Conservation (phyloP, 768 basidiomycete species). For the Pisolithus sp. region DNA sequence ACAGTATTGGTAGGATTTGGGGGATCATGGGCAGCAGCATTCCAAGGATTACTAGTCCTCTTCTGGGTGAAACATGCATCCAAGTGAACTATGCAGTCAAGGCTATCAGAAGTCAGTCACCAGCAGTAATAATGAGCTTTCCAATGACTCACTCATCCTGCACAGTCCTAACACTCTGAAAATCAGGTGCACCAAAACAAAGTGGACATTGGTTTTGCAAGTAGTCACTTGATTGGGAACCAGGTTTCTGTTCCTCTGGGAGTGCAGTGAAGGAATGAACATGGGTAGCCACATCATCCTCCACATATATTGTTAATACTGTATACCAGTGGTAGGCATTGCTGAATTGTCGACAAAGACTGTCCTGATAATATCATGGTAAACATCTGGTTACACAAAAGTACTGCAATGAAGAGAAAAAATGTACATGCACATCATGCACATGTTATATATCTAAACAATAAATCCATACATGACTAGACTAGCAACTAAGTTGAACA, state of each 20-base stretch:
- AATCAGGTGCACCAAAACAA: slow-evolving; percentile 2
- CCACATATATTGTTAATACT: slow-evolving; percentile 2
- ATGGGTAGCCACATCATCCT: slow-evolving; percentile 20
- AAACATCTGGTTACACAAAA: too few species aligned
- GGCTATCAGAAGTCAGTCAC: slow-evolving; percentile 4
- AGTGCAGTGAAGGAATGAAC: background rate
- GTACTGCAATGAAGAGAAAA: too few species aligned
- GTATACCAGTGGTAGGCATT: slow-evolving; percentile 23
- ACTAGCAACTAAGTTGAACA: too few species aligned
- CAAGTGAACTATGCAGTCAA: slow-evolving; percentile 25
- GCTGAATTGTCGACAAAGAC: slow-evolving; percentile 16
- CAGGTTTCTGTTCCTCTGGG: background rate
- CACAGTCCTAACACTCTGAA: background rate
- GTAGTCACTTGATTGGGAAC: slow-evolving; percentile 11
- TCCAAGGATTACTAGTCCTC: slow-evolving; percentile 7
- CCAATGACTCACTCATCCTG: background rate
- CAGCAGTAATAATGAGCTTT: background rate
- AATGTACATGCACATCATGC: too few species aligned
- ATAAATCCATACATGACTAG: too few species aligned
- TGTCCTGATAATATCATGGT: slow-evolving; percentile 11
- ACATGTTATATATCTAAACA: too few species aligned
- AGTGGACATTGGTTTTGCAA: slow-evolving; percentile 13
- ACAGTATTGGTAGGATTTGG: background rate
- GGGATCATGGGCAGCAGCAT: slow-evolving; percentile 1
- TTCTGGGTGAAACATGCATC: slow-evolving; percentile 34